A percentile compares a stretch with the other conserved stretches of the same genome.
These are phyloP conservation scores for Debaryomyces subglobosus DNA, from an alignment of 1,139 yeast genomes.

Conservation along the genomic window DNA sequence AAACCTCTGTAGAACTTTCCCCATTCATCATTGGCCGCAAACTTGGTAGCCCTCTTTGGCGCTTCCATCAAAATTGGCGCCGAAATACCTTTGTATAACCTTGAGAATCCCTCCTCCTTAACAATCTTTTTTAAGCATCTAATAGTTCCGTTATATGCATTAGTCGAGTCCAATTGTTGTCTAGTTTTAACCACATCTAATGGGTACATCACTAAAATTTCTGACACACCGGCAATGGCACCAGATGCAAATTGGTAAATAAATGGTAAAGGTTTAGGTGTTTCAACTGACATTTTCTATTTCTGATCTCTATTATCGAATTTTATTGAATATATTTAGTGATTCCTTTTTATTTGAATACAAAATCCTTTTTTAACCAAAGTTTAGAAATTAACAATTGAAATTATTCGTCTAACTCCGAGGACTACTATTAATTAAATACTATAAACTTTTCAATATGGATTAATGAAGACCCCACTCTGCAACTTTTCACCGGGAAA, in stretches of 20 bases:
- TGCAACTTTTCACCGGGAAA: constrained; percentile 1
- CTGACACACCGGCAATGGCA: constrained; percentile 97
- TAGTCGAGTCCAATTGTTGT: constrained; percentile 80
- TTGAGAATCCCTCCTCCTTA: constrained; percentile 78
- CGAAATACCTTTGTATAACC: constrained; percentile 88
- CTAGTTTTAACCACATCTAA: constrained; percentile 97
- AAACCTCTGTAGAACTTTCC: constrained; percentile 76
- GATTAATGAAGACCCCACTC: constrained; percentile 1
- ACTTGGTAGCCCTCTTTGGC: constrained; percentile 97
- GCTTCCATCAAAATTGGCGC: constrained; percentile 99
- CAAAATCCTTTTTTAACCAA: background rate
- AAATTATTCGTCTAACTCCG: background rate
- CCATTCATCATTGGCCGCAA: constrained; percentile 98
- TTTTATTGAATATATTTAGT: background rate
- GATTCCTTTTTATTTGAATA: background rate
- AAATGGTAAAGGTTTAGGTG: constrained; percentile 65
- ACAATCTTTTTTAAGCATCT: constrained; percentile 84
- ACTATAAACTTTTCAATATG: background rate
- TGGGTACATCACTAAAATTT: constrained; percentile 96
- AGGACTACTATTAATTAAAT: background rate
- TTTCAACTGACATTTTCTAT: constrained; percentile 26
- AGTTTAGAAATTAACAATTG: background rate
- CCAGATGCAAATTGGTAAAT: constrained; percentile 90
- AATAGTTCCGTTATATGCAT: constrained; percentile 77
- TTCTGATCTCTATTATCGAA: background rate